These are phyloP conservation scores for Calocybe gambosa DNA, from an alignment of 1,284 basidiomycete genomes.

Conservation along the genomic window DNA sequence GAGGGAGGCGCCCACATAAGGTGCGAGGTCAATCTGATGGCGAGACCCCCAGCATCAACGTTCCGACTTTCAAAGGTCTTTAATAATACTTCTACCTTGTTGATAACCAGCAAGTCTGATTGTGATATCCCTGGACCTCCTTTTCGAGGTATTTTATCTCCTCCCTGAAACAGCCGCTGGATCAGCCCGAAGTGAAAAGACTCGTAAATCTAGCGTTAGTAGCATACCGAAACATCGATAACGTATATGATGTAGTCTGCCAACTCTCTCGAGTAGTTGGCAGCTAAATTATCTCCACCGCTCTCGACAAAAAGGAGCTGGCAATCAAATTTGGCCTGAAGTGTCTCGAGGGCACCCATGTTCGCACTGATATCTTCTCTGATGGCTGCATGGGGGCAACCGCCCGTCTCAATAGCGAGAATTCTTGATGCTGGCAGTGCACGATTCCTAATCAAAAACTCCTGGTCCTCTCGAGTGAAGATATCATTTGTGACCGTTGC, in stretches of 20 bases:
- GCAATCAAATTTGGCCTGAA: slow-evolving; percentile 86
- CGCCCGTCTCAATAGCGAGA: slow-evolving; percentile 94
- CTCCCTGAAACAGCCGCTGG: slow-evolving; percentile 49
- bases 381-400: slow-evolving; percentile 93
- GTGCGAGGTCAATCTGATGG: slow-evolving; percentile 82
- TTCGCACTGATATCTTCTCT: slow-evolving; percentile 98
- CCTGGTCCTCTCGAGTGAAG: slow-evolving; percentile 96
- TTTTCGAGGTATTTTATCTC: slow-evolving; percentile 97
- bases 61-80: background rate
- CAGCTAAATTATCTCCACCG: slow-evolving; percentile 94
- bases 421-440: slow-evolving; percentile 86
- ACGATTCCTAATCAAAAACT: slow-evolving; percentile 91
- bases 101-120: slow-evolving; percentile 91
- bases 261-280: slow-evolving; percentile 93
- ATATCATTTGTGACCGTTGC: slow-evolving; percentile 96
- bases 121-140: slow-evolving; percentile 96
- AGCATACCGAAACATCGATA: slow-evolving; percentile 71
- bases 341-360: slow-evolving; percentile 88
- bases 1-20: slow-evolving; percentile 88
- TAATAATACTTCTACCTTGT: slow-evolving; percentile 64
- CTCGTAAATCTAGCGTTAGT: background rate
- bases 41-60: slow-evolving; percentile 1
- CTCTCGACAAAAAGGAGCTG: slow-evolving; percentile 91
- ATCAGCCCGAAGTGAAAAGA: background rate
- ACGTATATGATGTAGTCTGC: slow-evolving; percentile 98